These are phyloP conservation scores for Backusella psychrophila DNA, from an alignment of 192 early-diverging fungal species.

Conservation along the genomic window DNA sequence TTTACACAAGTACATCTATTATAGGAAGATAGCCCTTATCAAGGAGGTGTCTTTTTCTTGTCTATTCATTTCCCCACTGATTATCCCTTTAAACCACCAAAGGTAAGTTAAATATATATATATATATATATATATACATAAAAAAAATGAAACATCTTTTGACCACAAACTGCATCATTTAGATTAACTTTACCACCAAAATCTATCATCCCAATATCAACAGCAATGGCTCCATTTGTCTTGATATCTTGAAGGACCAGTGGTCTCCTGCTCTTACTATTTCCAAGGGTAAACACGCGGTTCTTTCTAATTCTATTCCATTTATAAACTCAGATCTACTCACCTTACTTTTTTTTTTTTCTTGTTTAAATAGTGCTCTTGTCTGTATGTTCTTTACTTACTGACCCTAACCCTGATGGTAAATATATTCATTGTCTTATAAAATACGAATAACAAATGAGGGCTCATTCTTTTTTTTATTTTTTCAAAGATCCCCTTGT, in stretches of 20 bases:
- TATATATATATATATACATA: background rate
- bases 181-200: conserved; percentile 93
- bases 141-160: background rate
- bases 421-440: background rate
- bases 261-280: conserved; percentile 99
- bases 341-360: background rate
- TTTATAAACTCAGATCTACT: conserved; percentile 12
- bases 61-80: conserved; percentile 98
- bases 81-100: conserved; percentile 98
- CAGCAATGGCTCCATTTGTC: conserved; percentile 95
- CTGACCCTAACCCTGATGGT: conserved; percentile 91
- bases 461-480: background rate
- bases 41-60: conserved; percentile 96
- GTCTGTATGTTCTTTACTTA: conserved; percentile 96
- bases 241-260: conserved; percentile 98
- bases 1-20: background rate
- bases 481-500: conserved; percentile 85
- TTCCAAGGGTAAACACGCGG: conserved; percentile 70
- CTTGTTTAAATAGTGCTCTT: conserved; percentile 64
- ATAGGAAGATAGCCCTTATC: conserved; percentile 89
- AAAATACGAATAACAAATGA: background rate
- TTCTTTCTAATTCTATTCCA: background rate
- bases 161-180: background rate
- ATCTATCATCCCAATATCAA: conserved; percentile 99
- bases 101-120: conserved; percentile 53